Base-by-base conservation (phyloP, 164 flowering plant species). In the Stephania yunnanensis region DNA sequence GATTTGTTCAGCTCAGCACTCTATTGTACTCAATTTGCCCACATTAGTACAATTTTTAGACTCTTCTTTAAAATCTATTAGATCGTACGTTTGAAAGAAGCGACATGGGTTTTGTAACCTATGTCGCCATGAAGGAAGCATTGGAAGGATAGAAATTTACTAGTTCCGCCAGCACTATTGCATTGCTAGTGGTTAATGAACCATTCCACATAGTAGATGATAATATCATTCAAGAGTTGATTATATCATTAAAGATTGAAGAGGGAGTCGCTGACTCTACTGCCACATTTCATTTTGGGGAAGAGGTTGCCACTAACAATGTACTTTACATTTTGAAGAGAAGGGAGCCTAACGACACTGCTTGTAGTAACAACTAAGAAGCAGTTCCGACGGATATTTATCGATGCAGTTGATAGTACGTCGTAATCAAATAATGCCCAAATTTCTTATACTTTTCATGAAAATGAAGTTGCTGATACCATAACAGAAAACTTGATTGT, bases 101-200 rank as follows among this genome's bases (percentile, higher is more conserved):
- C 25, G 25, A 25, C 25, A 25, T 25, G 0, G 25, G 25, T 25
- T 25, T 25, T 25, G 0, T 25, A 25, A 25, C 25, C 25, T 89
- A 93, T 58, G 81, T 90, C 74, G 95, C 98, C 19, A 85, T 93
- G 75, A 87, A 93, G 81, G 98, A 95, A 78, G 90, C 95, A 69
- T 84, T 95, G 70, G 97, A 91, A 78, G 97, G 98, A 36, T 95
- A 92, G 81, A 89, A 87, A 72, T 81, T 94, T 15, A 89, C 84
- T 19, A 88, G 94, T 79, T 89, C 97, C 72, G 83, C 87, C n/a
- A 91, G 98, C 86, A 90, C 97, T 12, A 78, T 93, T 61, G 90
- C 94, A 17, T 85, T 93, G 19, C 75, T 92, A 29, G 98, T 97
- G 36, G 85, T 80, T 2, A 89, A 83, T 22, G 94, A 92, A 81